Evolutionary conservation across 2,329 filamentous ascomycete genomes (phyloP).

Genomic region (Fonsecaea multimorphosa): DNA sequence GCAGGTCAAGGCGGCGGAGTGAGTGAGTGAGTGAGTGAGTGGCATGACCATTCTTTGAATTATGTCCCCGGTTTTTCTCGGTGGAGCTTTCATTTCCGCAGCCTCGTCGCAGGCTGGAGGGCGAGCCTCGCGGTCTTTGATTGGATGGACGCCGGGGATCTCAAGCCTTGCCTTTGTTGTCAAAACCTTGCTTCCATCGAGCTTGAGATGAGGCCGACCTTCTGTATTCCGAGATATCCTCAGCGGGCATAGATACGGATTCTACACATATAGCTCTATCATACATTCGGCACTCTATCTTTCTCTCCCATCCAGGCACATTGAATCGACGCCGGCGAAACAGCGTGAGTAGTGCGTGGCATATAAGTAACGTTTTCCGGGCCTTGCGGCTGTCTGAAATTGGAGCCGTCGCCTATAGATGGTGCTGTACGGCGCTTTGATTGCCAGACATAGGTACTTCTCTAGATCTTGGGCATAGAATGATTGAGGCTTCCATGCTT

Average conservation of each 20-base stretch:
- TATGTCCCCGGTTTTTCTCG: not conserved
- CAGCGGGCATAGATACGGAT: not conserved
- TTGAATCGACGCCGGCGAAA: constrained; percentile 14
- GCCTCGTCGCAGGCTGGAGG: not conserved
- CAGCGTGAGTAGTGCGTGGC: constrained; percentile 18
- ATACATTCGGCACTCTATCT: not conserved
- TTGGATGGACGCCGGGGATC: too few relatives aligned
- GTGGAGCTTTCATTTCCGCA: not conserved
- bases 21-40: too few relatives aligned
- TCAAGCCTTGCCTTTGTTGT: not conserved
- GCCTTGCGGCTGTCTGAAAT: constrained; percentile 24
- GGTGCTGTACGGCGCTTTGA: not conserved
- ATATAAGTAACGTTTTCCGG: constrained; percentile 17
- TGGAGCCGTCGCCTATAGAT: constrained; percentile 15
- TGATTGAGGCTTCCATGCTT: too few relatives aligned
- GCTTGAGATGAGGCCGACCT: not conserved
- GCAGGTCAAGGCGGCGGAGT: not conserved
- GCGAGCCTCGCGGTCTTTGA: not conserved
- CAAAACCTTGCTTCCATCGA: not conserved
- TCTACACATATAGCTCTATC: not conserved
- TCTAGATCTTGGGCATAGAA: too few relatives aligned
- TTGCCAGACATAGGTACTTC: too few relatives aligned
- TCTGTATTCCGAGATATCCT: not conserved
- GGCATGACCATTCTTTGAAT: not conserved
- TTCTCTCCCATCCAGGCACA: not conserved